Evolutionary conservation across 306 rosid genomes (phyloP).

Genomic region (Senna tora): DNA sequence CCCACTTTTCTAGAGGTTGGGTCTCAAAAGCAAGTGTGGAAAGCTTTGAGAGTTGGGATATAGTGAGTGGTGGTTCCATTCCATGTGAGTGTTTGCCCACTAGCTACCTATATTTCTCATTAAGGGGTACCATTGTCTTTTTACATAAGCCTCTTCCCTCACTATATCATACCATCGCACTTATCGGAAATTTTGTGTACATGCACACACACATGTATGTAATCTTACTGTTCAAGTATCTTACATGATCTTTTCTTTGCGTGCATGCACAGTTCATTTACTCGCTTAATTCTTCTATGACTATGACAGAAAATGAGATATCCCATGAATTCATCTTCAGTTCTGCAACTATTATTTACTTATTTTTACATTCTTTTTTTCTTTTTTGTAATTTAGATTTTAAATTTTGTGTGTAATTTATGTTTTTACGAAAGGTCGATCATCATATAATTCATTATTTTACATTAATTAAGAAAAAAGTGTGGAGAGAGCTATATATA

Average conservation of each 20-base stretch:
- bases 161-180: conserved; percentile 21
- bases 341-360: neutral
- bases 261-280: conserved; percentile 48
- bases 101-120: conserved; percentile 50
- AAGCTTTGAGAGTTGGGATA: conserved; percentile 48
- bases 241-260: conserved; percentile 48
- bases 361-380: too few species aligned
- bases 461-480: too few species aligned
- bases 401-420: neutral
- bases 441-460: neutral
- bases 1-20: conserved; percentile 55
- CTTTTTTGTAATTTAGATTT: neutral
- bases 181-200: conserved; percentile 35
- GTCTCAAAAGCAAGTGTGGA: conserved; percentile 62
- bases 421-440: neutral
- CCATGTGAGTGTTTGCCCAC: conserved; percentile 90
- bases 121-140: conserved; percentile 58
- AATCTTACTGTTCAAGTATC: conserved; percentile 22
- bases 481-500: too few species aligned
- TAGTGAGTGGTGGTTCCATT: conserved; percentile 59
- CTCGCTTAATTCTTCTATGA: conserved; percentile 45
- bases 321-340: conserved; percentile 21
- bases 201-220: conserved; percentile 27
- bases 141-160: neutral
- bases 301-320: conserved; percentile 19